Evolutionary conservation across 768 basidiomycete genomes (phyloP).

Genomic region (Rhizopogon salebrosus): DNA sequence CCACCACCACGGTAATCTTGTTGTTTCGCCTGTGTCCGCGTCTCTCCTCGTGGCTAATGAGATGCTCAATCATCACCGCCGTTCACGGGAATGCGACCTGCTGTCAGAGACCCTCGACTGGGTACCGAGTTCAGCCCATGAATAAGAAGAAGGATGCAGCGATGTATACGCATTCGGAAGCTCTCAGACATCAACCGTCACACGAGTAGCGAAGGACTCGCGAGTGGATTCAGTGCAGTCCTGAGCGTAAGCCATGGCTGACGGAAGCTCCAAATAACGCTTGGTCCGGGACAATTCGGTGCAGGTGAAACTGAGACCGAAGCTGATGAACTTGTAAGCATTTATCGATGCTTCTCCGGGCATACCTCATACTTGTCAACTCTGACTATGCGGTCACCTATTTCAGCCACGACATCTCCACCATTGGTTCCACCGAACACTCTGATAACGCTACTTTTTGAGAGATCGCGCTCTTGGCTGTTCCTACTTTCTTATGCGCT

Average conservation of each 20-base stretch:
- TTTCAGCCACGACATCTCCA: constrained; percentile 55
- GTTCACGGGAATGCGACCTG: neutral
- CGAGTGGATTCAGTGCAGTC: constrained; percentile 17
- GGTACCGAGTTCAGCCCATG: neutral
- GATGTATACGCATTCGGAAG: constrained; percentile 16
- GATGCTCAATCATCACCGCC: constrained; percentile 1
- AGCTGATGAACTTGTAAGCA: constrained; percentile 65
- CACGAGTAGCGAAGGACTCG: constrained; percentile 5
- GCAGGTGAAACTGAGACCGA: constrained; percentile 81
- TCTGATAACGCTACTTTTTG: constrained; percentile 59
- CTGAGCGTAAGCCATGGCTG: constrained; percentile 22
- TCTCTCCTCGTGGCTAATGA: neutral
- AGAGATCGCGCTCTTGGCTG: constrained; percentile 66
- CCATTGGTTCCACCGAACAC: constrained; percentile 45
- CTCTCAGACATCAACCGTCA: constrained; percentile 13
- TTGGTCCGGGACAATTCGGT: constrained; percentile 50
- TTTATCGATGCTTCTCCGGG: constrained; percentile 7
- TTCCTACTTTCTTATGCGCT: constrained; percentile 66
- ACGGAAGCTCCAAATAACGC: constrained; percentile 48
- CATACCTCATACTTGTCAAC: constrained; percentile 1
- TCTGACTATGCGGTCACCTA: neutral
- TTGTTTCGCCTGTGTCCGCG: neutral
- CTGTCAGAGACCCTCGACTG: neutral
- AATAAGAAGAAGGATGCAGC: constrained; percentile 3
- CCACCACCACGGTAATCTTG: neutral